Percentiles rank a stretch among this genome's conserved stretches.
Conservation (phyloP, 2,329 filamentous ascomycete genomes). For the Talaromyces sp. region DNA sequence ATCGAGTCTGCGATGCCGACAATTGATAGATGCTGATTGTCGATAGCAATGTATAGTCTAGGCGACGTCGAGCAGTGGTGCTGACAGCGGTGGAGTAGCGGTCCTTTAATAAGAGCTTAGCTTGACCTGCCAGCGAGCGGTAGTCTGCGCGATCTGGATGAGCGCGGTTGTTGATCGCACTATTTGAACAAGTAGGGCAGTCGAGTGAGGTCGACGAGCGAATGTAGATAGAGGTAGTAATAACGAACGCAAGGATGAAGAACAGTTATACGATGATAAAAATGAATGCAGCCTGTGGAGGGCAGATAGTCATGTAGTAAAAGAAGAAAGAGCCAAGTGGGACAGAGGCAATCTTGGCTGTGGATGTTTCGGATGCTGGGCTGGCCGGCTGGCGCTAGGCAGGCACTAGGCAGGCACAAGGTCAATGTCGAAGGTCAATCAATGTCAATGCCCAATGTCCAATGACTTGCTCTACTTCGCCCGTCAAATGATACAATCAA, state of each 20-base stretch:
- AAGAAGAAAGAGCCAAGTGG: neutral
- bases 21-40: too few species aligned
- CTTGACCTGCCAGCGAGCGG: neutral
- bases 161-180: neutral
- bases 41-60: too few species aligned
- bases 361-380: neutral
- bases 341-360: slow-evolving; percentile 5
- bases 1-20: too few species aligned
- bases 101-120: neutral
- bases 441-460: too few species aligned
- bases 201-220: neutral
- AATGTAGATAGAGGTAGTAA: neutral
- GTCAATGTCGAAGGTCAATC: neutral
- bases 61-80: too few species aligned
- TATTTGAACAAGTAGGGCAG: neutral
- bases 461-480: too few species aligned
- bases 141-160: neutral
- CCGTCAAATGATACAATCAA: neutral
- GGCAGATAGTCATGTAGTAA: neutral
- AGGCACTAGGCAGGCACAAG: neutral
- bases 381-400: neutral
- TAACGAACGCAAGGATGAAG: neutral
- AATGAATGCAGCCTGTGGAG: neutral
- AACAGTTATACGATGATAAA: neutral
- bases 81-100: neutral